Evolutionary conservation across 2,329 filamentous ascomycete species (phyloP).

Genomic region (Colletotrichum melonis): DNA sequence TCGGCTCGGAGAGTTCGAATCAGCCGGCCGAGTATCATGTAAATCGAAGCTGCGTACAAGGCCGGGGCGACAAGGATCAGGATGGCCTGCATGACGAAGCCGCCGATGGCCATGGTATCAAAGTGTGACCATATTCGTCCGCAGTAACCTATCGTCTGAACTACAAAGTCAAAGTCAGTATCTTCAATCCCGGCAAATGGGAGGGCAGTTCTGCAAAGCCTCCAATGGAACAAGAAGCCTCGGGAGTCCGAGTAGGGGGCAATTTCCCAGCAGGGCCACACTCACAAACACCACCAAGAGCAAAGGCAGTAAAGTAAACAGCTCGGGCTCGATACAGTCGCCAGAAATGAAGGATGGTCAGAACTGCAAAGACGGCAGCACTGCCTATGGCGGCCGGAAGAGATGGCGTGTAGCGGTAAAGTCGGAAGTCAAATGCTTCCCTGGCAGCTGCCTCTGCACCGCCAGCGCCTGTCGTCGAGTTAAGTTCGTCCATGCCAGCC

Average conservation of each 20-base stretch:
- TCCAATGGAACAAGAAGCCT: not conserved
- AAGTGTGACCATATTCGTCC: constrained; percentile 37
- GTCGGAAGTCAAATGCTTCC: constrained; percentile 11
- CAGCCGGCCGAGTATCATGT: constrained; percentile 43
- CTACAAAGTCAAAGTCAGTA: not conserved
- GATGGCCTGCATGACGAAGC: constrained; percentile 37
- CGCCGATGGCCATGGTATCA: constrained; percentile 23
- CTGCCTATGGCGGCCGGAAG: constrained; percentile 5
- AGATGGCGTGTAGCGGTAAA: constrained; percentile 28
- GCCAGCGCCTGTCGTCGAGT: not conserved
- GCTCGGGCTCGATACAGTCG: not conserved
- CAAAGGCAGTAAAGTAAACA: constrained; percentile 18
- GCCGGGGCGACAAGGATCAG: constrained; percentile 35
- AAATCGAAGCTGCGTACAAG: constrained; percentile 26
- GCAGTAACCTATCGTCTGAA: constrained; percentile 37
- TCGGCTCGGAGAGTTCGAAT: constrained; percentile 41
- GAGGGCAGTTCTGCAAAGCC: constrained; percentile 41
- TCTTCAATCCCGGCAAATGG: constrained; percentile 66
- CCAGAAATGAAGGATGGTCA: not conserved
- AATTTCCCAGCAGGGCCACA: not conserved
- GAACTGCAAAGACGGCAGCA: not conserved
- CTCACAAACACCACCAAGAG: constrained; percentile 27
- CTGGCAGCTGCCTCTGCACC: not conserved
- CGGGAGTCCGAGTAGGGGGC: not conserved
- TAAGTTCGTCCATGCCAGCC: not conserved